A percentile compares a stretch with the other conserved stretches of the same genome.
phyloP scores from a whole-genome alignment of 352 stramenopile genomes.

The Globisporangium solare region DNA sequence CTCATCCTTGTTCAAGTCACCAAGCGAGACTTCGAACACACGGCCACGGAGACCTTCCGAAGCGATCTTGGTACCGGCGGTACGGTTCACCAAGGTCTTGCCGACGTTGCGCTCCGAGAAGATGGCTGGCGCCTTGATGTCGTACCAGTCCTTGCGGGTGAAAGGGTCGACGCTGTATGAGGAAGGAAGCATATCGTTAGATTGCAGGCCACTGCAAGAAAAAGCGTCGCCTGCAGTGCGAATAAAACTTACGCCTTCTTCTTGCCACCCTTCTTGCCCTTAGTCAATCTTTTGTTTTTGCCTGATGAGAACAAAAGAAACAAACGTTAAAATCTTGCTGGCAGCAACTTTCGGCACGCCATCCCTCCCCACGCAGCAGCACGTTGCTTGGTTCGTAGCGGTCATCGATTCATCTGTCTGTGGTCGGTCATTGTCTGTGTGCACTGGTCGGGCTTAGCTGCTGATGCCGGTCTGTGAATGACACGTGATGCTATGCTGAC shows the following conservation, averaged over 20 bases:
- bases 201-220: too few species aligned
- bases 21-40: slow-evolving; percentile 98
- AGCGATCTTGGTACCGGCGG: slow-evolving; percentile 95
- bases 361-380: neutral
- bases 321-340: neutral
- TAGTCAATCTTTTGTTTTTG: slow-evolving; percentile 91
- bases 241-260: slow-evolving; percentile 91
- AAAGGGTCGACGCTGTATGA: slow-evolving; percentile 94
- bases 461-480: too few species aligned
- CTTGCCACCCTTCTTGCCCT: slow-evolving; percentile 91
- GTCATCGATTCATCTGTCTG: too few species aligned
- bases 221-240: too few species aligned
- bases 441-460: too few species aligned
- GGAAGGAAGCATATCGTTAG: slow-evolving; percentile 9
- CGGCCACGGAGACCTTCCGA: slow-evolving; percentile 98
- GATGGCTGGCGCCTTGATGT: slow-evolving; percentile 98
- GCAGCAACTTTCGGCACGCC: neutral
- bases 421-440: too few species aligned
- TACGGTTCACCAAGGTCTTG: slow-evolving; percentile 99
- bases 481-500: too few species aligned
- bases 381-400: neutral
- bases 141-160: slow-evolving; percentile 97
- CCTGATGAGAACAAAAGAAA: slow-evolving; percentile 32
- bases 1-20: slow-evolving; percentile 99
- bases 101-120: slow-evolving; percentile 97